These are phyloP conservation scores for Eucalyptus erythrocorys DNA, from an alignment of 345 rosid species.

Conservation along the genomic window DNA sequence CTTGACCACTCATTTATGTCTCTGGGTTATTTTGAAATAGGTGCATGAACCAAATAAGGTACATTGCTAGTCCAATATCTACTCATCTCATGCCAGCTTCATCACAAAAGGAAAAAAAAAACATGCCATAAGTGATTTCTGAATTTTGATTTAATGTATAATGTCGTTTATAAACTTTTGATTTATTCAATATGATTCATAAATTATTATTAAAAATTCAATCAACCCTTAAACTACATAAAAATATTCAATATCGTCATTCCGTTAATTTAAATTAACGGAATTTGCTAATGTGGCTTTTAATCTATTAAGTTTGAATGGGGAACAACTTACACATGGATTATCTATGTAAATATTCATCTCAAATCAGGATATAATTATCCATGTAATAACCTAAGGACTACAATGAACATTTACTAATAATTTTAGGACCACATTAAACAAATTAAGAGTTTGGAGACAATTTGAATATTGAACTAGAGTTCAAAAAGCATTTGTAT, in stretches of 20 bases:
- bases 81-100: neutral
- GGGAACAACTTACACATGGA: neutral
- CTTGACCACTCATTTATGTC: neutral
- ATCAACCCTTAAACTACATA: neutral
- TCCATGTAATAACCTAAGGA: neutral
- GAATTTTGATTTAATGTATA: neutral
- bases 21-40: neutral
- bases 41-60: neutral
- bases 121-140: neutral
- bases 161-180: accelerated
- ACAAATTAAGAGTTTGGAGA: neutral
- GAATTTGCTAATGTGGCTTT: neutral
- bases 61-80: neutral
- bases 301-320: neutral
- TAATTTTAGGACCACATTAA: too few relatives aligned
- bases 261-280: neutral
- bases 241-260: neutral
- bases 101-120: neutral
- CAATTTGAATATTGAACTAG: neutral
- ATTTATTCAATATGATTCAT: neutral
- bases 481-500: neutral
- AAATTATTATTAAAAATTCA: neutral
- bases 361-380: too few relatives aligned
- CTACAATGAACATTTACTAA: too few relatives aligned
- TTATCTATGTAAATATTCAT: neutral